Evolutionary conservation across 306 rosid genomes (phyloP).

Genomic region (Coriaria nepalensis): DNA sequence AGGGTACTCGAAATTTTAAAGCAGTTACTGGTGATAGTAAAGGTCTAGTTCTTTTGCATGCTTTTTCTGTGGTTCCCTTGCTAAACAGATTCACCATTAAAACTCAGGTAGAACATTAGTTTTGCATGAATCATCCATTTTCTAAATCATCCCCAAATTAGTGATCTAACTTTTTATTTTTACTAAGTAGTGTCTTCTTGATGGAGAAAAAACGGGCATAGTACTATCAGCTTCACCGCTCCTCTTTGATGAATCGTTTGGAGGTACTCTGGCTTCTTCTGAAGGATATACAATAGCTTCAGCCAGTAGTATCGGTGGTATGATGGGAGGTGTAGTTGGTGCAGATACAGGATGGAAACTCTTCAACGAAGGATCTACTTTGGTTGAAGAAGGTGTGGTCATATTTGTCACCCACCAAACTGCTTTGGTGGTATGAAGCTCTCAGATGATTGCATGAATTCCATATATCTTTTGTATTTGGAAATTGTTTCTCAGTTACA

Average conservation of each 20-base stretch:
- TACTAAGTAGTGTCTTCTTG: conserved; percentile 78
- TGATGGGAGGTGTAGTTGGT: conserved; percentile 95
- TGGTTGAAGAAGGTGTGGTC: conserved; percentile 82
- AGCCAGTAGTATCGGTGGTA: conserved; percentile 73
- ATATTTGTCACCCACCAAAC: conserved; percentile 87
- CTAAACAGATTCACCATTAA: conserved; percentile 58
- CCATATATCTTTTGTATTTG: conserved; percentile 21
- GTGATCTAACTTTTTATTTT: conserved; percentile 19
- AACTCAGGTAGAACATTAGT: conserved; percentile 55
- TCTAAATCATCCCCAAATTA: conserved; percentile 4
- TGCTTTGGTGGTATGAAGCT: conserved; percentile 88
- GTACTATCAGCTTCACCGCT: conserved; percentile 90
- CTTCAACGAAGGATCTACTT: conserved; percentile 83
- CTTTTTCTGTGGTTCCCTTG: conserved; percentile 61
- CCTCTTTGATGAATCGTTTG: conserved; percentile 52
- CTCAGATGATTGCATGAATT: conserved; percentile 30
- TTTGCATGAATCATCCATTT: conserved; percentile 7
- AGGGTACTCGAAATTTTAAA: conserved; percentile 81
- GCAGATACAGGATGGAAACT: conserved; percentile 95
- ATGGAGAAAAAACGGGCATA: conserved; percentile 81
- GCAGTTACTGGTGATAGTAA: conserved; percentile 89
- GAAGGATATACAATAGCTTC: conserved; percentile 46
- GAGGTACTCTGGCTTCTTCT: conserved; percentile 41
- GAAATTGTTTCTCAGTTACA: conserved; percentile 12
- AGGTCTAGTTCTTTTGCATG: conserved; percentile 83